These are phyloP conservation scores for Zarea fungicola DNA, from an alignment of 2,329 filamentous ascomycete species.

Conservation along the genomic window DNA sequence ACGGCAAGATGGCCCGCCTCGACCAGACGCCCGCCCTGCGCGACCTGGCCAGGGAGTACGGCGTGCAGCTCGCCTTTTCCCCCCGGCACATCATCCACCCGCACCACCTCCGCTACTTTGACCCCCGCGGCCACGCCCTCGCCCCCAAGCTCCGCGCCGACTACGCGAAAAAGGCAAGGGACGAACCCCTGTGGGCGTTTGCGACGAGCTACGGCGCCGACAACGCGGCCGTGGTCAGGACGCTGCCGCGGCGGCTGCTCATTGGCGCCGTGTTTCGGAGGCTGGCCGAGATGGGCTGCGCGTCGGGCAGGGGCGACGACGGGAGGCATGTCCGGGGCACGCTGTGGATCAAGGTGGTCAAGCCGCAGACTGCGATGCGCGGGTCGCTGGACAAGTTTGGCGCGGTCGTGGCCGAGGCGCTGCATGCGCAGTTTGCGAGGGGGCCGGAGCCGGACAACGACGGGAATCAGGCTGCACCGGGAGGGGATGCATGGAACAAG, in stretches of 20 bases:
- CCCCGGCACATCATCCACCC: constrained; percentile 28
- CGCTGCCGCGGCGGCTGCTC: constrained; percentile 21
- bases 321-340: constrained; percentile 21
- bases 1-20: constrained; percentile 8
- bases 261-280: constrained; percentile 23
- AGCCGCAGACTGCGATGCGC: constrained; percentile 17
- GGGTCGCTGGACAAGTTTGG: constrained; percentile 19
- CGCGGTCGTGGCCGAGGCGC: constrained; percentile 4
- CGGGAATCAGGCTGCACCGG: too few species aligned
- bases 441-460: neutral
- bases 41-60: constrained; percentile 17
- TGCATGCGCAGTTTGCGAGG: constrained; percentile 9
- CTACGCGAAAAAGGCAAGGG: constrained; percentile 22
- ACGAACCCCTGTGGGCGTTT: constrained; percentile 30
- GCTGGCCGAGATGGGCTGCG: constrained; percentile 24
- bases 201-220: constrained; percentile 14
- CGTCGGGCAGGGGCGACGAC: constrained; percentile 2
- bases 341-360: constrained; percentile 19
- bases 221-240: constrained; percentile 22
- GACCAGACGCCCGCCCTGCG: constrained; percentile 7
- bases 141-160: constrained; percentile 20
- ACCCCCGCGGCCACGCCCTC: constrained; percentile 28
- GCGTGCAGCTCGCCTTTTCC: constrained; percentile 22
- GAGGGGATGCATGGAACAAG: neutral
- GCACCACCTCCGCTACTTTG: constrained; percentile 28